Base-by-base conservation (phyloP, 345 rosid species). In the Gossypioides kirkii region DNA sequence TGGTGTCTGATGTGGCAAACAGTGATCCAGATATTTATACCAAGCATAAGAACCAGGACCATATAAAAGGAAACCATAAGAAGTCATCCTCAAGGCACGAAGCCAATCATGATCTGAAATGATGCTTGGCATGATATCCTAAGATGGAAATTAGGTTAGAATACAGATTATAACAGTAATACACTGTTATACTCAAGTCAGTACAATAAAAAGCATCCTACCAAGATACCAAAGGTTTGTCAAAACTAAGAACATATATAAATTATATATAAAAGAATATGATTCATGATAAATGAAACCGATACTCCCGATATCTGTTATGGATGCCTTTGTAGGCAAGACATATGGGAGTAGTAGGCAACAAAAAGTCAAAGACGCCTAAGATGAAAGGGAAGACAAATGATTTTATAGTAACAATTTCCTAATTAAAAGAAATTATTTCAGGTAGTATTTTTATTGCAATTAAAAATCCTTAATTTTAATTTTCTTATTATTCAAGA, bases 1-100 rank as follows among this genome's bases (percentile, higher is more conserved):
- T 0, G 84, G 87, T 5, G 91, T 84, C 79, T 82, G 91, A 76
- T 83, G 79, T n/a, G 98, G 96, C 81, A 94, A 80, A 82, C 78
- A 76, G 75, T 56, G 81, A 71, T 94, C 98, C 76, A 92, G 98
- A 76, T 28, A 85, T 58, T 79, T 91, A 73, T 94, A 92, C 97
- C 98, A 92, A 1, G 86, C 89, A 82, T 85, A 88, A 55, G 97
- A 92, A 83, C 97, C 97, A 54, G 98, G 98, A 0, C 97, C 98
- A 68, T 92, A 94, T 16, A 92, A 72, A 28, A 94, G 84, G 82
- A 92, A 92, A 46, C 98, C 98, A 73, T 94, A 94, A 53, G 97
- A 87, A 76, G 89, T 74, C 97, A 94, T 94, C 79, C 97, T 80
- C 78, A 92, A 75, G 50, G 98, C 90, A 71, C 97, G 95, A 23